Base-by-base conservation (phyloP, 352 stramenopile species). In the Globisporangium ultimum region DNA sequence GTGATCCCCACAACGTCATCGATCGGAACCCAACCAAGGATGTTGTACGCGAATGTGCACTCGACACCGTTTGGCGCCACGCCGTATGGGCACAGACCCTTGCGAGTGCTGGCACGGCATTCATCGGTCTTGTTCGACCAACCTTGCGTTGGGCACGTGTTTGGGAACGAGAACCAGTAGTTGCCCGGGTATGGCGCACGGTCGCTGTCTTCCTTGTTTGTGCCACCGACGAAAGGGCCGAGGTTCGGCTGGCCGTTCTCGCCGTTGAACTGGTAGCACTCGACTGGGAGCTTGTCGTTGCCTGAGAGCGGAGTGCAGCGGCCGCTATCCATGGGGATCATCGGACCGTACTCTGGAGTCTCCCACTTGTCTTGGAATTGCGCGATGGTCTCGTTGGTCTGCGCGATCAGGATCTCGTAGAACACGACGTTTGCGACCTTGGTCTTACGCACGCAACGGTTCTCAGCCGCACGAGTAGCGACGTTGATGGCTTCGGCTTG, bases 1-100 rank as follows among this genome's bases (percentile, higher is more conserved):
- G 83, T 91, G 64, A 93, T 91, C 6, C 83, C 83, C 1, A 93
- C 83, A 24, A 93, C 60, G 48, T 93, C 83, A 46, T 93, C 83
- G 51, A 93, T 87, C 14, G 83, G 65, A 15, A 93, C 76, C 78
- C 78, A 91, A 21, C 84, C 84, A 0, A 93, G 40, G 40, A 93
- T 78, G 54, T 84, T 85, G 74, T 93, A 93, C 15, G 79, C 67
- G 42, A 81, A 93, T 13, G 80, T 93, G 54, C 84, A 93, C 17
- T 82, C 71, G 1, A 93, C 71, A 13, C 84, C 81, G 46, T 91
- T 72, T 0, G 84, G 84, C 4, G 71, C 70, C n/a, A 75, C 41
- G 18, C 81, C 81, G 20, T 80, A 74, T 24, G 62, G 48, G 55
- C 84, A 91, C 50, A 93, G 67, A 3, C 84, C 80, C 67, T 87